Base-by-base conservation (phyloP, 2,329 filamentous ascomycete genomes). In the Monosporascus sp. region DNA sequence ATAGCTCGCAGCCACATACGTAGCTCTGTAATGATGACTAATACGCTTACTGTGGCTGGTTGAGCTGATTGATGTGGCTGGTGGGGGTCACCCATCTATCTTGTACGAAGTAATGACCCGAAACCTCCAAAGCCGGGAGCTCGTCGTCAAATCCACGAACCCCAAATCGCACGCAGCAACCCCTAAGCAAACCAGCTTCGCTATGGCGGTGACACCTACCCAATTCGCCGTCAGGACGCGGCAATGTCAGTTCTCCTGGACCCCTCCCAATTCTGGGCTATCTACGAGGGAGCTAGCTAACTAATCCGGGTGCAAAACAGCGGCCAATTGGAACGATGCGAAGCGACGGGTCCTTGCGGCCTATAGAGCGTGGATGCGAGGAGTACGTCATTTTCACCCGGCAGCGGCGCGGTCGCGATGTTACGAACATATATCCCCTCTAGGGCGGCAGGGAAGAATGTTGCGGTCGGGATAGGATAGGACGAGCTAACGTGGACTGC, bases 331-430 rank as follows among this genome's bases (percentile, higher is more conserved):
- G 91, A 70, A 75, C 65, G 91, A 97, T 79, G 93, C 93, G 66
- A 90, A 89, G 76, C 80, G 79, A 71, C 85, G 93, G 79, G 94
- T 97, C 60, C 75, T 97, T 65, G 84, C 85, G 70, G 88, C 89
- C 65, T 99, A 99, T 79, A 84, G 94, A 72, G 88, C 93, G 79
- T 99, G 94, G 94, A 84, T 97, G 66, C 87, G 94, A 80, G 87
- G 91, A 74, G 94, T 99, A 87, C 70, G 92, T 86, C 7, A 7
- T 55, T 58, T 19, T 54, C 49, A 46, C 52, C 53, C 57, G 52
- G 52, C 48, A 44, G 53, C 7, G 26, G 26, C 26, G 26, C 26
- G 7, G 16, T 19, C 48, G 44, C 6, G 24, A 26, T 7, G 24
- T 26, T 26, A 26, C 24, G 24, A 7, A 26, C 24, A 6, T 26